phyloP scores from a whole-genome alignment of 202 grass and related monocot species.

The Schoenoplectus tabernaemontani region DNA sequence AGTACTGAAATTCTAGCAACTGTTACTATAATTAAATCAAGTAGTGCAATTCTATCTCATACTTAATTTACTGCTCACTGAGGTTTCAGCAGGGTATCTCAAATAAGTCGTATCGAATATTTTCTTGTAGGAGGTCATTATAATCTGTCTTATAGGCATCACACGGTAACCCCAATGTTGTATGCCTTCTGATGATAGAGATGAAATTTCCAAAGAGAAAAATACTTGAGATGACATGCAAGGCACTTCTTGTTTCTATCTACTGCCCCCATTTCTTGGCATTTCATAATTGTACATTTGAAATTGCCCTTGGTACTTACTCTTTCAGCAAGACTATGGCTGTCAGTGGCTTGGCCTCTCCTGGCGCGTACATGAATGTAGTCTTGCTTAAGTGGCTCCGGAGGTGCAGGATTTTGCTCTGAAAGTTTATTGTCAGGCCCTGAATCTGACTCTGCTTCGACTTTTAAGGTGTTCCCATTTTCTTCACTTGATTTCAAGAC shows the following conservation, averaged over 20 bases:
- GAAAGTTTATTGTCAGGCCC: constrained; percentile 42
- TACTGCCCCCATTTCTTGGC: not conserved
- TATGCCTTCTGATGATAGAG: not conserved
- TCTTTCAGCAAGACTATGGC: constrained; percentile 96
- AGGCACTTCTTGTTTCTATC: not conserved
- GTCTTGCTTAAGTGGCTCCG: constrained; percentile 73
- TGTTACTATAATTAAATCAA: too few species aligned
- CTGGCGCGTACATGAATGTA: constrained; percentile 98
- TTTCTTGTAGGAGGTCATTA: not conserved
- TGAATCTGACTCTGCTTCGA: constrained; percentile 53
- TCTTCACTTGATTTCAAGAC: constrained; percentile 44
- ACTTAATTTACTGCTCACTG: not conserved
- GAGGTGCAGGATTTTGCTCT: constrained; percentile 45
- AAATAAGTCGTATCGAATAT: not conserved
- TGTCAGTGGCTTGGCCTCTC: constrained; percentile 98
- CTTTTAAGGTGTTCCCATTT: constrained; percentile 40
- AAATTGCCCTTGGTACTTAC: constrained; percentile 36
- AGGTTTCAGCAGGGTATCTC: not conserved
- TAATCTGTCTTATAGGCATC: not conserved
- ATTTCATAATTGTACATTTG: not conserved
- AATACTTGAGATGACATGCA: not conserved
- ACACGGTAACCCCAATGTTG: not conserved
- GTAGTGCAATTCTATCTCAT: not conserved
- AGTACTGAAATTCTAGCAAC: not conserved
- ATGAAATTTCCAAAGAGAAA: not conserved